Conservation (phyloP, 2,329 filamentous ascomycete species). For the Aspergillus aculeatus region DNA sequence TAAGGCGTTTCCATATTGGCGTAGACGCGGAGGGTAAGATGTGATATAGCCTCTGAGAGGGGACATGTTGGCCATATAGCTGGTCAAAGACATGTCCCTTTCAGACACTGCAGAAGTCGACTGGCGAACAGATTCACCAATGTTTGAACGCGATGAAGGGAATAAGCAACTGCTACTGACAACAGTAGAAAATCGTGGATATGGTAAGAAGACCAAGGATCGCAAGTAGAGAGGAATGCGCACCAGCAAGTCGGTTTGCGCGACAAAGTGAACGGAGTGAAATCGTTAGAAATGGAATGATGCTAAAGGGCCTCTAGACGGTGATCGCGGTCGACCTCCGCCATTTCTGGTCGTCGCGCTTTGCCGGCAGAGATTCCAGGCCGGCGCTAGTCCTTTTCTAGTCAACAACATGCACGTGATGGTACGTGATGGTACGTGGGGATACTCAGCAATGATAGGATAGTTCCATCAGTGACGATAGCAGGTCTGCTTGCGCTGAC, state of each 20-base stretch:
- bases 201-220: background rate
- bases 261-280: background rate
- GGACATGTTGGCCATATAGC: conserved; percentile 45
- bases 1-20: conserved; percentile 87
- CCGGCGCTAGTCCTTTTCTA: conserved; percentile 29
- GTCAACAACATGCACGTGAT: conserved; percentile 25
- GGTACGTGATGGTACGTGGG: no score
- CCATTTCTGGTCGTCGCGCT: conserved; percentile 30
- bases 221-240: background rate
- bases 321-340: conserved; percentile 28
- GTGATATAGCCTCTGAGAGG: conserved; percentile 85
- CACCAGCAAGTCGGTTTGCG: background rate
- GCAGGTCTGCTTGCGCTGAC: no score
- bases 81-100: conserved; percentile 39
- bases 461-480: no score
- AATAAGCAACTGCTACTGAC: background rate
- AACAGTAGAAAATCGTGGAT: conserved; percentile 1
- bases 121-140: conserved; percentile 15
- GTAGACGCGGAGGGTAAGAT: conserved; percentile 85
- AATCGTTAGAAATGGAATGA: conserved; percentile 6
- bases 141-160: conserved; percentile 20
- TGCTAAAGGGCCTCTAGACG: conserved; percentile 17
- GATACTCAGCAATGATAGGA: no score
- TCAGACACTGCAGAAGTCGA: conserved; percentile 16
- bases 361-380: conserved; percentile 23